Base-by-base conservation (phyloP, 805 yeast species). In the Yamadazyma kitorensis region DNA sequence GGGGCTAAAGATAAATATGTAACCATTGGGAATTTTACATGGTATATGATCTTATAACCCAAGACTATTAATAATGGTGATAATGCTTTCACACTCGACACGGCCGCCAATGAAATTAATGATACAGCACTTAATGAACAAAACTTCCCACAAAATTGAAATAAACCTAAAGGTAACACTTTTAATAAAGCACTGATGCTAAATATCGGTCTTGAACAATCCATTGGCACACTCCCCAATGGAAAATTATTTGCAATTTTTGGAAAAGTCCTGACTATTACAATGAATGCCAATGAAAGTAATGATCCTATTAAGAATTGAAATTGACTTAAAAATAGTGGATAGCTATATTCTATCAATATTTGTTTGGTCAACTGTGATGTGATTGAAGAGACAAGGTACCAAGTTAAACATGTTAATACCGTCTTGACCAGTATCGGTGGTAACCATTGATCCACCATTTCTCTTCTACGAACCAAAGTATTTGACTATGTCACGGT, bases 1-100 rank as follows among this genome's bases (percentile, higher is more conserved):
- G 82, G 82, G 4, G 64, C 39, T 27, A 78, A 51, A 15, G 81
- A 74, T 4, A 76, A 34, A 40, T 76, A 77, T 0, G 82, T 78
- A 19, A 65, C 49, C 1, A 54, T 5, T 1, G 81, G 77, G 39
- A 78, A 74, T 14, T 46, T 52, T 10, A 78, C 77, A n/a, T 60
- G 57, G 46, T 77, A 78, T 9, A 66, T 52, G 16, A 72, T 7
- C 39, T 80, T 62, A 50, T 81, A 82, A 3, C 81, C 73, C 0
- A 67, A 27, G 1, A 81, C 79, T 20, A 81, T 72, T 15, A 81
- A 57, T 27, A 81, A 54, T 0, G 88, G 88, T 3, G 83, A 74
- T 16, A 82, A 54, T 0, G 86, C 80, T 56, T 81, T 74, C n/a
- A 82, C 69, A 37, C 84, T 78, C 1, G 86, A 79, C 1, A 80